Evolutionary conservation across 805 yeast genomes (phyloP).

Genomic region (Lipomyces yamanashiensis): DNA sequence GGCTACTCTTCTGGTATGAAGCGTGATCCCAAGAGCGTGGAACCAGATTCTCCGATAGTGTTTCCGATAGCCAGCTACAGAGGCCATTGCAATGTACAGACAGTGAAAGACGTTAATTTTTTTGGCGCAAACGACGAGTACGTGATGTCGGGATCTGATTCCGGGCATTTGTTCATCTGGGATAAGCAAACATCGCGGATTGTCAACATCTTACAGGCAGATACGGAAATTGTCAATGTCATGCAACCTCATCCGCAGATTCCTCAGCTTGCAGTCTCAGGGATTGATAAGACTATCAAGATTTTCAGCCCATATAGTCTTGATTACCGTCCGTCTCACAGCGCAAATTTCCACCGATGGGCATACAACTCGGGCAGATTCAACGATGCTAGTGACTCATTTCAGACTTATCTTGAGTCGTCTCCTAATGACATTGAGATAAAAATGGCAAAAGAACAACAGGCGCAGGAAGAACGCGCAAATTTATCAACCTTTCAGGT

Average conservation of each 20-base stretch:
- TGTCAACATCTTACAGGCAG: constrained; percentile 32
- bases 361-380: not conserved
- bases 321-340: constrained; percentile 17
- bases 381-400: not conserved
- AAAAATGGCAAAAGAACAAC: not conserved
- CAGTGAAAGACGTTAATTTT: constrained; percentile 37
- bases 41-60: constrained; percentile 13
- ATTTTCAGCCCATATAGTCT: constrained; percentile 31
- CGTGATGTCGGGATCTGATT: constrained; percentile 37
- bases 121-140: constrained; percentile 36
- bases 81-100: constrained; percentile 34
- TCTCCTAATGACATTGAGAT: constrained; percentile 4
- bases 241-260: constrained; percentile 33
- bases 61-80: constrained; percentile 4
- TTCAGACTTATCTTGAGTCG: constrained; percentile 1
- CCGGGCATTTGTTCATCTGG: constrained; percentile 37
- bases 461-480: constrained; percentile 2
- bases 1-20: not conserved
- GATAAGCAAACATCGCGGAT: constrained; percentile 21
- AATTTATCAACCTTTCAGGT: not conserved
- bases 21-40: not conserved
- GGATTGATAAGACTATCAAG: constrained; percentile 36
- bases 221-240: constrained; percentile 32
- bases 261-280: constrained; percentile 37
- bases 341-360: not conserved